Evolutionary conservation across 1,284 basidiomycete species (phyloP), one percentile per base, ranked within the genome.

Genomic region (Schizopora paradoxa): DNA sequence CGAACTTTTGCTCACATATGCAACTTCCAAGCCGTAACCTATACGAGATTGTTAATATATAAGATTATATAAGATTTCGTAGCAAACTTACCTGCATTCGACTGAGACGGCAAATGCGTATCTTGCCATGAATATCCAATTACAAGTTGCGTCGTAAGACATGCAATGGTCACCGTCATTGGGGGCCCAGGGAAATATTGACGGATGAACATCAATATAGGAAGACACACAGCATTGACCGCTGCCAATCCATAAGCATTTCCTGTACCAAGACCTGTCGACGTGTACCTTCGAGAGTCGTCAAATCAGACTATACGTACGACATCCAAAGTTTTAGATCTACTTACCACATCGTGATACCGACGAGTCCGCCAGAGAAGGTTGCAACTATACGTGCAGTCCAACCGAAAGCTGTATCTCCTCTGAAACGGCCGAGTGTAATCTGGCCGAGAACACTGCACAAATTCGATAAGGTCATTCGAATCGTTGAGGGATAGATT

Each of bases 231-330:
- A 0, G 77, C 81, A 16, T 74, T 76, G 0, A 82, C 75, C 0
- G 78, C 86, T 0, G 77, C 86, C 4, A 94, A 62, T 0, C 86
- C 90, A 53, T 79, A 93, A 2, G 85, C 61, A 56, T 79, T 91
- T 1, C 87, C 89, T 10, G 56, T 53, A 0, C 83, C 82, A 3
- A 61, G 64, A 0, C 85, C 86, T 2, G 76, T 66, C 4, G 86
- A 85, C 23, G 87, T 79, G 57, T 90, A 88, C 83, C 83, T 86
- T 32, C 23, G 13, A 23, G 43, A 33, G 23, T 32, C 10, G 28
- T 18, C 25, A 46, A 34, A 13, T 38, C 4, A 5, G n/a, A 31
- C n/a, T 2, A 8, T 32, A 14, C 11, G 26, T 11, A 47, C 27
- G 13, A 16, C 34, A 42, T 5, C 26, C 19, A 22, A 31, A 22